phyloP scores from a whole-genome alignment of 2,329 filamentous ascomycete genomes.

The Plenodomus tracheiphilus region DNA sequence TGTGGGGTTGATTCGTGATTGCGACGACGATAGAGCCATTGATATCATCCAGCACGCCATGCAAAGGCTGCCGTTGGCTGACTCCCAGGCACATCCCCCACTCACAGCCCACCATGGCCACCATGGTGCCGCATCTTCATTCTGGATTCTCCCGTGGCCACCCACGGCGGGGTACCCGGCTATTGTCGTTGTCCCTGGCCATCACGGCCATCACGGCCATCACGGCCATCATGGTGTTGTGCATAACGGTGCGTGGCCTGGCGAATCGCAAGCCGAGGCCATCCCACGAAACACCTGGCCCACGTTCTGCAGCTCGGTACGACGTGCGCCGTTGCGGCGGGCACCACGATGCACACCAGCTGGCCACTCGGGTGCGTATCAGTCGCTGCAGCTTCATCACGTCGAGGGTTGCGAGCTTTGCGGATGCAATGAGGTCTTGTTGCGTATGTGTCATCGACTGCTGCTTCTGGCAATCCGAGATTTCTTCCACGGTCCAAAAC shows the following conservation, averaged over 20 bases:
- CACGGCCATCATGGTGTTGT: slow-evolving; percentile 26
- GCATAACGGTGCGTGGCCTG: slow-evolving; percentile 14
- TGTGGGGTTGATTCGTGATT: slow-evolving; percentile 34
- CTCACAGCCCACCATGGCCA: slow-evolving; percentile 25
- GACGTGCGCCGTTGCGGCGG: slow-evolving; percentile 22
- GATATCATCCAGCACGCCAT: slow-evolving; percentile 42
- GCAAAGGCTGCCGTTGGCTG: slow-evolving; percentile 25
- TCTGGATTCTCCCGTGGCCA: slow-evolving; percentile 21
- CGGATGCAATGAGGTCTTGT: slow-evolving; percentile 23
- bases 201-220: slow-evolving; percentile 20
- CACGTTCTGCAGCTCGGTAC: slow-evolving; percentile 24
- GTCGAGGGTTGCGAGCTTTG: slow-evolving; percentile 20
- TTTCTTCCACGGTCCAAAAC: slow-evolving; percentile 7
- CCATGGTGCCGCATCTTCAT: slow-evolving; percentile 20
- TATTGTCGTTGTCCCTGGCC: slow-evolving; percentile 4
- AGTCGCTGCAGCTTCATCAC: slow-evolving; percentile 15
- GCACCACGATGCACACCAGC: slow-evolving; percentile 12
- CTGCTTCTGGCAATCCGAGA: slow-evolving; percentile 15
- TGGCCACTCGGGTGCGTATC: slow-evolving; percentile 23
- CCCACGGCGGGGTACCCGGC: slow-evolving; percentile 9
- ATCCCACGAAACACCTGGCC: slow-evolving; percentile 23
- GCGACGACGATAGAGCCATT: slow-evolving; percentile 32
- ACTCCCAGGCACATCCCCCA: slow-evolving; percentile 22
- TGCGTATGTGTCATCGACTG: slow-evolving; percentile 20
- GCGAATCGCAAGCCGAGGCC: slow-evolving; percentile 26